Evolutionary conservation across 768 basidiomycete species (phyloP).

Genomic region (Lactarius quietus): DNA sequence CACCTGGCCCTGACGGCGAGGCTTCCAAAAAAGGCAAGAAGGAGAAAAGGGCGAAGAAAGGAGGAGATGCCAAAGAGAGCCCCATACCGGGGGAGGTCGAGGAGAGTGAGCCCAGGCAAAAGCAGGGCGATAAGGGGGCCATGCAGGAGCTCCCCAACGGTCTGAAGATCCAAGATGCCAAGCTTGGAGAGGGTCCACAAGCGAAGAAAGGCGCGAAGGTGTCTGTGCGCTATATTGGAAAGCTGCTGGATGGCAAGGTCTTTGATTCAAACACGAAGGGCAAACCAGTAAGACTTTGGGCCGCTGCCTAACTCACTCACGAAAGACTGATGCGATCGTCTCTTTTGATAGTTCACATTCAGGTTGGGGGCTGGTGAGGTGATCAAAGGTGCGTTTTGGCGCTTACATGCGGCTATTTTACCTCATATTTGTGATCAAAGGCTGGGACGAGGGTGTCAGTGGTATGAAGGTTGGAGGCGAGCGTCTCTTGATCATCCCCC

Average conservation of each 20-base stretch:
- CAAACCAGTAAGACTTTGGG: slow-evolving; percentile 60
- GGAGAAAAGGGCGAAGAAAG: slow-evolving; percentile 36
- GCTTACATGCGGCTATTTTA: slow-evolving; percentile 8
- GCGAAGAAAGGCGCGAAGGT: slow-evolving; percentile 85
- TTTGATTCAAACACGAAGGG: slow-evolving; percentile 85
- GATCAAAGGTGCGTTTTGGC: slow-evolving; percentile 64
- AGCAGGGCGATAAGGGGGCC: slow-evolving; percentile 36
- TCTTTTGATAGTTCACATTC: slow-evolving; percentile 59
- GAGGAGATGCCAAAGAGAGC: slow-evolving; percentile 29
- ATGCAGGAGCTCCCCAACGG: slow-evolving; percentile 58
- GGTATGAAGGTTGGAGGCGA: slow-evolving; percentile 95
- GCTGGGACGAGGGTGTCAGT: slow-evolving; percentile 88
- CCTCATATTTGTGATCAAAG: slow-evolving; percentile 33
- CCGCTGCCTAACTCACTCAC: background rate
- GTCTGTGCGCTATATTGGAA: slow-evolving; percentile 90
- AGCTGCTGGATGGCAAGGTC: slow-evolving; percentile 67
- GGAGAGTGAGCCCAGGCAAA: slow-evolving; percentile 29
- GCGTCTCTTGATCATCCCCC: slow-evolving; percentile 71
- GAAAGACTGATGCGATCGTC: slow-evolving; percentile 15
- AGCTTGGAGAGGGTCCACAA: slow-evolving; percentile 75
- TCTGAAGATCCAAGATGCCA: slow-evolving; percentile 71
- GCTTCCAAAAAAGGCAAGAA: slow-evolving; percentile 35
- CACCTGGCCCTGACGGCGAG: slow-evolving; percentile 28
- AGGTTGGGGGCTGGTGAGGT: slow-evolving; percentile 84
- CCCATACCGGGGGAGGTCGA: slow-evolving; percentile 24